Percentiles rank a stretch among this genome's conserved stretches.
Evolutionary conservation across 805 yeast genomes (phyloP).

Genomic region (Barnettozyma wickerhamii): DNA sequence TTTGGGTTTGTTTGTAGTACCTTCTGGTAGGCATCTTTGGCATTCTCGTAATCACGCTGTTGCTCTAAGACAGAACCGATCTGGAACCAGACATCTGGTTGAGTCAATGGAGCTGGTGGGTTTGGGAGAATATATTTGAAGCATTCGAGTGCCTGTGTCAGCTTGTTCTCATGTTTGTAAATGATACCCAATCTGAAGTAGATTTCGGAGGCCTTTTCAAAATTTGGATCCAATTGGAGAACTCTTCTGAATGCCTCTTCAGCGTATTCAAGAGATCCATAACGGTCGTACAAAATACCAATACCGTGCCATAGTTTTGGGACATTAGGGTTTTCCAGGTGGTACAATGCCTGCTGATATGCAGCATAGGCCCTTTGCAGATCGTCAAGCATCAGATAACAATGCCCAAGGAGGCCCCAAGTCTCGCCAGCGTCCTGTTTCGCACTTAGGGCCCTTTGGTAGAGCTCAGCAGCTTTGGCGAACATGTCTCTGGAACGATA

Average conservation of each 20-base stretch:
- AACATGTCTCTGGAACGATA: constrained; percentile 88
- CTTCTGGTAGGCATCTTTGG: constrained; percentile 92
- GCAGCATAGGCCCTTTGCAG: constrained; percentile 93
- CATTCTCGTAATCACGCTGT: constrained; percentile 85
- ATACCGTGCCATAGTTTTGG: constrained; percentile 99
- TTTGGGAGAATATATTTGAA: constrained; percentile 85
- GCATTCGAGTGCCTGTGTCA: constrained; percentile 86
- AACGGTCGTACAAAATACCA: constrained; percentile 92
- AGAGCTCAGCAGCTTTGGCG: constrained; percentile 90
- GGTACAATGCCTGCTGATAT: constrained; percentile 92
- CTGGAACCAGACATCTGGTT: constrained; percentile 98
- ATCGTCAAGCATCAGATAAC: constrained; percentile 95
- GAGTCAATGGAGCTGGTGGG: constrained; percentile 95
- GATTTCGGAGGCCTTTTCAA: constrained; percentile 94
- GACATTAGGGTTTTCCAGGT: constrained; percentile 87
- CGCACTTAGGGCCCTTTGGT: constrained; percentile 77
- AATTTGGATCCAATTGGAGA: constrained; percentile 90
- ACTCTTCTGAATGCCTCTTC: constrained; percentile 98
- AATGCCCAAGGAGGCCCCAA: constrained; percentile 96
- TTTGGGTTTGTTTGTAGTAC: constrained; percentile 86
- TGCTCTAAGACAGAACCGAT: constrained; percentile 94
- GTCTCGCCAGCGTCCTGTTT: constrained; percentile 91
- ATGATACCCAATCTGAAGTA: constrained; percentile 95
- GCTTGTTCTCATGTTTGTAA: constrained; percentile 89
- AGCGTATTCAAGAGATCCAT: constrained; percentile 94